Evolutionary conservation across 257 asterid genomes (phyloP).

Genomic region (Paulownia fortunei): DNA sequence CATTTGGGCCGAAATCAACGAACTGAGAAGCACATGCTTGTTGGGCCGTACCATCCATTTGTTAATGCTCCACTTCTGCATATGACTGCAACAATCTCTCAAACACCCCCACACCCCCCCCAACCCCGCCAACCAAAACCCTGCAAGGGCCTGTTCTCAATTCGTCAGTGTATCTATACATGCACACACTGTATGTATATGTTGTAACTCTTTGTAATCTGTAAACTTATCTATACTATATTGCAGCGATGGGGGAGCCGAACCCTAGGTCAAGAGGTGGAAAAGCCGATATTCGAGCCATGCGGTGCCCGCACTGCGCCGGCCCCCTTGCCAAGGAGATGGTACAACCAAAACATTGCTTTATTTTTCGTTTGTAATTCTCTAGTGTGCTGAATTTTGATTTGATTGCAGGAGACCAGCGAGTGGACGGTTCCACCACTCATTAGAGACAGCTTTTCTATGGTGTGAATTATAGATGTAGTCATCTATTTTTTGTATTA

Average conservation of each 20-base stretch:
- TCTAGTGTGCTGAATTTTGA: not conserved
- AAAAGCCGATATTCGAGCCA: constrained; percentile 29
- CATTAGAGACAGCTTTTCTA: constrained; percentile 86
- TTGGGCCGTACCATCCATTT: too few relatives aligned
- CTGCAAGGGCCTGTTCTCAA: too few relatives aligned
- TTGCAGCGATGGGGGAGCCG: constrained; percentile 39
- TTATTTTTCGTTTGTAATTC: not conserved
- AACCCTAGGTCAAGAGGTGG: constrained; percentile 24
- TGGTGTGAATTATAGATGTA: constrained; percentile 49
- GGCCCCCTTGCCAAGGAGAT: constrained; percentile 83
- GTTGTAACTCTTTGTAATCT: not conserved
- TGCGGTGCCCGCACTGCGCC: constrained; percentile 78
- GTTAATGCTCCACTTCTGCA: too few relatives aligned
- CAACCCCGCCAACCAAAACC: too few relatives aligned
- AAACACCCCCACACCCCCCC: too few relatives aligned
- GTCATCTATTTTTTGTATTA: not conserved
- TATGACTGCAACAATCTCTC: too few relatives aligned
- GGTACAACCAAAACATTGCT: constrained; percentile 38
- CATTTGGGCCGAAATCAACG: too few relatives aligned
- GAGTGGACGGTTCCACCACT: constrained; percentile 83
- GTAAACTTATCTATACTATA: not conserved
- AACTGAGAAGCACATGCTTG: too few relatives aligned
- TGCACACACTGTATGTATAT: not conserved
- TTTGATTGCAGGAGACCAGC: constrained; percentile 71
- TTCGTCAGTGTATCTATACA: too few relatives aligned